Evolutionary conservation across 1,284 basidiomycete species (phyloP).

Genomic region (Tylopilus sp.): DNA sequence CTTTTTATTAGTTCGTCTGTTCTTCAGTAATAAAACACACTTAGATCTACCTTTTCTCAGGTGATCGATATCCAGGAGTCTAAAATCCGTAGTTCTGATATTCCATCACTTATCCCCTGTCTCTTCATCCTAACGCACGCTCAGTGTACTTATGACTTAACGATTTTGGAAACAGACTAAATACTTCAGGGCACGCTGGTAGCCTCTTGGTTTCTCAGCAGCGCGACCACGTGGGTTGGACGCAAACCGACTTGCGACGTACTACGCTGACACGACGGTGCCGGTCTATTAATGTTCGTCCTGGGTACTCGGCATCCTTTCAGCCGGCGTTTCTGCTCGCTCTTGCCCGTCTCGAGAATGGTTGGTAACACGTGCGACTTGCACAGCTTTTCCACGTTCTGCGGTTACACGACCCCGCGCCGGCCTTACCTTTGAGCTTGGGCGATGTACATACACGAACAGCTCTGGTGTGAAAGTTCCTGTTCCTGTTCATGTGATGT

Average conservation of each 20-base stretch:
- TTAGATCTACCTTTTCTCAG: not conserved
- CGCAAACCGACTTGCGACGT: not conserved
- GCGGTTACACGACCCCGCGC: not conserved
- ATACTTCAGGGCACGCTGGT: too few relatives aligned
- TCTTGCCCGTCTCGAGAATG: not conserved
- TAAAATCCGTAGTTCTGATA: not conserved
- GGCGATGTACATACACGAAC: not conserved
- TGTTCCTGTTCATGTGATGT: not conserved
- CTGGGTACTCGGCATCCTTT: not conserved
- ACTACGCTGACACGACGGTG: not conserved
- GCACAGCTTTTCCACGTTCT: not conserved
- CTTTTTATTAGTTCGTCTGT: too few relatives aligned
- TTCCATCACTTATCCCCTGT: not conserved
- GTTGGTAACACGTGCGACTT: not conserved
- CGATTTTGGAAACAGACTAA: conserved; percentile 27
- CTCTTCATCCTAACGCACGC: not conserved
- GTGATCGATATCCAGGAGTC: not conserved
- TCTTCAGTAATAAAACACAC: not conserved
- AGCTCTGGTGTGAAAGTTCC: not conserved
- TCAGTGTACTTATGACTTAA: conserved; percentile 32
- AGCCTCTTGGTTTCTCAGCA: not conserved
- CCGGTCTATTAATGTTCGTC: not conserved
- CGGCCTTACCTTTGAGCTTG: not conserved
- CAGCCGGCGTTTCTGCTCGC: too few relatives aligned
- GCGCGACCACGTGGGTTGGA: not conserved